Evolutionary conservation across 495 filamentous ascomycete genomes (phyloP).

Genomic region (Amphirosellinia nigrospora): DNA sequence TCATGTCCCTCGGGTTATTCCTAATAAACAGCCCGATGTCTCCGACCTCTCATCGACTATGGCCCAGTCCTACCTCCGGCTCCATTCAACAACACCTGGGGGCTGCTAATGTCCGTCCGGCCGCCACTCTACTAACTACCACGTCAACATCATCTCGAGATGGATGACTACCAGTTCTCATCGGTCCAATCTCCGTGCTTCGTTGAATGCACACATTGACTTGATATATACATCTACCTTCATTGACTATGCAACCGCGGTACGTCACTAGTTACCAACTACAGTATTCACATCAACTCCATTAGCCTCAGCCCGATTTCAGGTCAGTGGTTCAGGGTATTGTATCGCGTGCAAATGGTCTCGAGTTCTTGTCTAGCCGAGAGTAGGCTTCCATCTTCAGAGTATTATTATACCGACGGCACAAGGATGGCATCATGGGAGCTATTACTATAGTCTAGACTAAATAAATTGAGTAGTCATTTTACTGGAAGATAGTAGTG

Average conservation of each 20-base stretch:
- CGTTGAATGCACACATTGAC: background rate
- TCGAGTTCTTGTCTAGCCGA: background rate
- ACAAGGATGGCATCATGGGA: background rate
- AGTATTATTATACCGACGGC: background rate
- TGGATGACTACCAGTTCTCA: background rate
- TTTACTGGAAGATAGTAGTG: background rate
- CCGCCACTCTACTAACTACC: constrained; percentile 4
- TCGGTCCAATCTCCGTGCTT: background rate
- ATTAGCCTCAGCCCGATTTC: background rate
- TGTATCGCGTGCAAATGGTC: background rate
- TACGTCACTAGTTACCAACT: background rate
- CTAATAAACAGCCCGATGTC: constrained; percentile 11
- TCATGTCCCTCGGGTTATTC: constrained; percentile 14
- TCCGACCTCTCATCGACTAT: constrained; percentile 2
- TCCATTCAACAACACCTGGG: constrained; percentile 1
- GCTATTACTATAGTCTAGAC: background rate
- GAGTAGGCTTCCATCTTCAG: background rate
- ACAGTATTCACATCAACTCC: background rate
- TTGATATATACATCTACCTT: background rate
- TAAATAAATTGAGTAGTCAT: background rate
- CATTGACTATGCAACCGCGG: background rate
- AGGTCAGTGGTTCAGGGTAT: background rate
- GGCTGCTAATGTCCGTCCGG: background rate
- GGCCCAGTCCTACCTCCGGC: background rate
- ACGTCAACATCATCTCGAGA: background rate